Percentiles rank a stretch among this genome's conserved stretches.
Evolutionary conservation across 2,329 filamentous ascomycete genomes (phyloP).

Genomic region (Colletotrichum lentis): DNA sequence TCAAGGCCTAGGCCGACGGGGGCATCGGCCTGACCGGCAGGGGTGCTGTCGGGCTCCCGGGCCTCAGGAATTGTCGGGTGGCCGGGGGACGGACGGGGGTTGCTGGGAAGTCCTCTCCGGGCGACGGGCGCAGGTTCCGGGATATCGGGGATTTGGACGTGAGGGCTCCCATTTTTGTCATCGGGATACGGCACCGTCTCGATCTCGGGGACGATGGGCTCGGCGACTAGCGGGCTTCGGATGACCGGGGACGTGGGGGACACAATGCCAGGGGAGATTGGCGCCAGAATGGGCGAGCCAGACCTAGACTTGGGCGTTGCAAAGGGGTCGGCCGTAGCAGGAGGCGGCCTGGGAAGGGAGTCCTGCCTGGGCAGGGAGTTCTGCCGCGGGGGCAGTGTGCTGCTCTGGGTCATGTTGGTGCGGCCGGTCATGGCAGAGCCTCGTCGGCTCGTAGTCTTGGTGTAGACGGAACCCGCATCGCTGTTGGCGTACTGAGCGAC

Average conservation of each 20-base stretch:
- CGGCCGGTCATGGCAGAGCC: conserved; percentile 44
- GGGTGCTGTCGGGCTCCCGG: conserved; percentile 30
- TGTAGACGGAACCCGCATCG: conserved; percentile 63
- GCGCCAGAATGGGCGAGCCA: conserved; percentile 26
- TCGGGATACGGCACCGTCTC: conserved; percentile 51
- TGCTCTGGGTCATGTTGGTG: conserved; percentile 44
- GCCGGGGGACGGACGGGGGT: conserved; percentile 34
- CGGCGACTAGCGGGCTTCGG: conserved; percentile 38
- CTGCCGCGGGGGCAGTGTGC: conserved; percentile 49
- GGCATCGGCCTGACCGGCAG: conserved; percentile 25
- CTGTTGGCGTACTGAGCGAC: conserved; percentile 65
- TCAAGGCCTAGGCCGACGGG: conserved; percentile 38
- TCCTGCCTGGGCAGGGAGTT: conserved; percentile 59
- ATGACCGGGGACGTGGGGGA: conserved; percentile 35
- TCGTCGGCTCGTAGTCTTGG: conserved; percentile 49
- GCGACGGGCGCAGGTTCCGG: conserved; percentile 51
- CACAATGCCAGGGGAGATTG: conserved; percentile 42
- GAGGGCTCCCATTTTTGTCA: conserved; percentile 41
- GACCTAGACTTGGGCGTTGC: conserved; percentile 45
- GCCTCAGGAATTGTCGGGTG: conserved; percentile 21
- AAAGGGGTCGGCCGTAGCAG: conserved; percentile 49
- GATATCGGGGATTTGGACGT: conserved; percentile 46
- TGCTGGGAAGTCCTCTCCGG: conserved; percentile 40
- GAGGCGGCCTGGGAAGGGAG: conserved; percentile 55
- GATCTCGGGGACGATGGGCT: conserved; percentile 51